Conservation (phyloP, 257 asterid species). For the Solanum acaule region DNA sequence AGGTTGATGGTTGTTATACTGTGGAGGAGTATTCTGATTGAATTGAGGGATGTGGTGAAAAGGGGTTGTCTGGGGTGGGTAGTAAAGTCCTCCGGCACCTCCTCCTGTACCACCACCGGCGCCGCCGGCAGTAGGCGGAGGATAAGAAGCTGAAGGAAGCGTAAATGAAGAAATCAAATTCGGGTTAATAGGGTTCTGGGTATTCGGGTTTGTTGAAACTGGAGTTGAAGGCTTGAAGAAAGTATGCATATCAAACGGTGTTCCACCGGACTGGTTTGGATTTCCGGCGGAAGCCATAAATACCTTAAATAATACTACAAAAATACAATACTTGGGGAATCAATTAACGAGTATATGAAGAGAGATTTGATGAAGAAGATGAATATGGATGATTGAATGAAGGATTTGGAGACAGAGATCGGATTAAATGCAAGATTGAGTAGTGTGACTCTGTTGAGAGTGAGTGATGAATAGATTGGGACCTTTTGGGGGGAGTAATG, state of each 20-base stretch:
- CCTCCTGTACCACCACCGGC: constrained; percentile 30
- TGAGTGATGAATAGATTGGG: neutral
- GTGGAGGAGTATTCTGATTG: constrained; percentile 21
- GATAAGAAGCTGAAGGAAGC: constrained; percentile 74
- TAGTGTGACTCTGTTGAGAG: neutral
- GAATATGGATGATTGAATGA: neutral
- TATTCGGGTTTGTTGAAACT: constrained; percentile 22
- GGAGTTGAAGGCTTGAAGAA: constrained; percentile 27
- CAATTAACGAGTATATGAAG: neutral
- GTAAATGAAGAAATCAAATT: constrained; percentile 28
- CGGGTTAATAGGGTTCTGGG: constrained; percentile 28
- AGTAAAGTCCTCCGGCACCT: constrained; percentile 33
- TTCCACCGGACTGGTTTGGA: constrained; percentile 66
- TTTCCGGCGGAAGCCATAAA: constrained; percentile 56
- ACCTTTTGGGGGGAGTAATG: neutral
- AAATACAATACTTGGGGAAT: neutral
- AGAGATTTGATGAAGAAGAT: neutral
- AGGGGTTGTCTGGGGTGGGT: constrained; percentile 40
- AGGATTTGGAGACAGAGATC: neutral
- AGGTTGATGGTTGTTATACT: constrained; percentile 12
- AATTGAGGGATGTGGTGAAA: constrained; percentile 22
- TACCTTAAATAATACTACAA: neutral
- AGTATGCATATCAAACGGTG: constrained; percentile 63
- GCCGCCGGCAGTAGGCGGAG: constrained; percentile 23
- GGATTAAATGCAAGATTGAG: neutral